A percentile compares a stretch with the other conserved stretches of the same genome.
phyloP scores from a whole-genome alignment of 1,284 basidiomycete genomes.

The Apiotrichum siamense region DNA sequence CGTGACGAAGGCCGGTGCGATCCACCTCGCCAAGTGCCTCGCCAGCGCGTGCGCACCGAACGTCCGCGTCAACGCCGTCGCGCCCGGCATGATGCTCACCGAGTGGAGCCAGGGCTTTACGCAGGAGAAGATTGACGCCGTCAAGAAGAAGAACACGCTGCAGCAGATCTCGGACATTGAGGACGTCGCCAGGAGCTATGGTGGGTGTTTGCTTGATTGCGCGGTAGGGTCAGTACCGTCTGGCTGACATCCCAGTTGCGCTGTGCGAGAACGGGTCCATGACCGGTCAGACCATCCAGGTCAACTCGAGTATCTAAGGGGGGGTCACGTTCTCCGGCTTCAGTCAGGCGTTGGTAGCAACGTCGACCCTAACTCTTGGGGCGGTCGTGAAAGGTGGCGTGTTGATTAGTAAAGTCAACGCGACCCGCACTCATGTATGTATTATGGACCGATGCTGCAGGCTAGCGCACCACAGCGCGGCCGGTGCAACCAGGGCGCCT shows the following conservation, averaged over 20 bases:
- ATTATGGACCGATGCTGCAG: no score
- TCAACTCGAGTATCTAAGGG: slow-evolving; percentile 1
- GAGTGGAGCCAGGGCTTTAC: slow-evolving; percentile 23
- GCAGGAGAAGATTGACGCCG: slow-evolving; percentile 12
- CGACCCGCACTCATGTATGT: no score
- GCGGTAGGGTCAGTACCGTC: background rate
- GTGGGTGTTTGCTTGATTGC: background rate
- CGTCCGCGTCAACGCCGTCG: slow-evolving; percentile 22
- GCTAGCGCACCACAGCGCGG: no score
- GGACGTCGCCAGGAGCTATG: slow-evolving; percentile 12
- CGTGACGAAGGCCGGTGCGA: slow-evolving; percentile 22
- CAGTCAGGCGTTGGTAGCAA: no score
- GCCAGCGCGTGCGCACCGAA: slow-evolving; percentile 21
- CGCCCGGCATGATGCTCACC: slow-evolving; percentile 22
- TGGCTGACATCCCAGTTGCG: background rate
- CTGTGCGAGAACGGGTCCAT: slow-evolving; percentile 8
- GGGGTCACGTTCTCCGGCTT: no score
- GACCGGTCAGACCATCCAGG: slow-evolving; percentile 8
- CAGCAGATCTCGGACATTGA: slow-evolving; percentile 12
- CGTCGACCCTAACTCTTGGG: no score
- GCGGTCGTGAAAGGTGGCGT: no score
- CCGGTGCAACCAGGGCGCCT: no score
- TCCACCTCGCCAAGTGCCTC: slow-evolving; percentile 23
- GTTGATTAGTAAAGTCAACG: no score
- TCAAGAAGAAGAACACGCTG: slow-evolving; percentile 9